A percentile compares a stretch with the other conserved stretches of the same genome.
Evolutionary conservation across 1,284 basidiomycete genomes (phyloP).

Genomic region (Caloboletus inedulis): DNA sequence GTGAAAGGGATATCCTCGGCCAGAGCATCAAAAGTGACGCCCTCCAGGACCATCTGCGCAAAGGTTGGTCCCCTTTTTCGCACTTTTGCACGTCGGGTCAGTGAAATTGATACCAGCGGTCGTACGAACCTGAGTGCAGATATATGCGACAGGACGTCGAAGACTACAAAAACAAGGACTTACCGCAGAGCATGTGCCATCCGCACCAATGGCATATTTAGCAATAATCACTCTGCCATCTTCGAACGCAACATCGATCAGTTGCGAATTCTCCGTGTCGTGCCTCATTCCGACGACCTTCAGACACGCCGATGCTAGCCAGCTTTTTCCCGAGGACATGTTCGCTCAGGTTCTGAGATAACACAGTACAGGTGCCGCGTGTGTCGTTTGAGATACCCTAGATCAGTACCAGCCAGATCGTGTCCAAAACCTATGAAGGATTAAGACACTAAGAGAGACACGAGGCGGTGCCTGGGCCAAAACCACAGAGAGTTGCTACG

Average conservation of each 20-base stretch:
- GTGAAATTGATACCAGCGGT: slow-evolving; percentile 13
- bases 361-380: slow-evolving; percentile 47
- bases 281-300: slow-evolving; percentile 30
- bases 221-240: slow-evolving; percentile 43
- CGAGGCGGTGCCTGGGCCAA: too few species aligned
- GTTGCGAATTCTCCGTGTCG: slow-evolving; percentile 15
- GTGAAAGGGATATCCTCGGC: too few species aligned
- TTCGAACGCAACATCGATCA: slow-evolving; percentile 45
- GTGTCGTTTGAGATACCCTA: slow-evolving; percentile 33
- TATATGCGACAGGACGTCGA: too few species aligned
- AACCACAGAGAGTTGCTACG: too few species aligned
- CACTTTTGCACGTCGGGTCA: slow-evolving; percentile 8
- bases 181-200: slow-evolving; percentile 50
- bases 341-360: slow-evolving; percentile 50
- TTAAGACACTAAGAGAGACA: background rate
- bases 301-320: slow-evolving; percentile 21
- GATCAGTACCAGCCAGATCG: slow-evolving; percentile 38
- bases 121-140: slow-evolving; percentile 12
- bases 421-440: slow-evolving; percentile 36
- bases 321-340: slow-evolving; percentile 38
- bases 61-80: too few species aligned
- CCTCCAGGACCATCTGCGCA: too few species aligned
- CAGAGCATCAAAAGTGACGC: too few species aligned
- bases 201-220: slow-evolving; percentile 52
- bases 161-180: slow-evolving; percentile 17